Base-by-base conservation (phyloP, 805 yeast genomes). In the Monosporozyma aquatica region DNA sequence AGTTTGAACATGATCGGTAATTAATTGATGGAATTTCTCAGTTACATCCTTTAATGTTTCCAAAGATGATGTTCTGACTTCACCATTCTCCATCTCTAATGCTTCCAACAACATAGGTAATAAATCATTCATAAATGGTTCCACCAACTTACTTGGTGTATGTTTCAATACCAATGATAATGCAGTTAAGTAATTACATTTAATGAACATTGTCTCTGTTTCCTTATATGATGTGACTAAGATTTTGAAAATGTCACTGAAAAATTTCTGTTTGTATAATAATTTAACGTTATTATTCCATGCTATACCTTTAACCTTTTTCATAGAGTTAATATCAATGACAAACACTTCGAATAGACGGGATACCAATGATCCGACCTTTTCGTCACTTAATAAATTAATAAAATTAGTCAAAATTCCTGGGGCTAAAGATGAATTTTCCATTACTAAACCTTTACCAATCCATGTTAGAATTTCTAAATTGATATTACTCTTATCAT, bases 221-320 rank as follows among this genome's bases (percentile, higher is more conserved):
- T 46, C 50, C 24, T 64, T 61, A 56, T 73, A 78, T 3, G 70
- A 71, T 0, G 61, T 56, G 6, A 82, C 74, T 25, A 87, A 57
- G 24, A 58, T 60, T 0, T 83, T 82, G 5, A 86, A 68, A 1
- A 78, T 65, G 7, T 69, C 63, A 45, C 76, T 75, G 56, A 87
- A 86, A 21, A 85, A 70, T 48, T 79, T 79, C 55, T 92, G 98
- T 56, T 87, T 87, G 69, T 82, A 86, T 20, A 92, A 68, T 36
- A 74, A 60, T 45, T 83, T 74, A 15, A 82, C 73, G 45, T 79
- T 76, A 43, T 82, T 69, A 47, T 77, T 77, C 52, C 56, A 55
- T 47, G 70, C 29, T 54, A 58, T 50, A 56, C 69, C 61, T 47
- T 65, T 68, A 36, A 48, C 71, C 52, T 75, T 77, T 37, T 70